phyloP scores from a whole-genome alignment of 2,329 filamentous ascomycete genomes.

The Daldinia sp. region DNA sequence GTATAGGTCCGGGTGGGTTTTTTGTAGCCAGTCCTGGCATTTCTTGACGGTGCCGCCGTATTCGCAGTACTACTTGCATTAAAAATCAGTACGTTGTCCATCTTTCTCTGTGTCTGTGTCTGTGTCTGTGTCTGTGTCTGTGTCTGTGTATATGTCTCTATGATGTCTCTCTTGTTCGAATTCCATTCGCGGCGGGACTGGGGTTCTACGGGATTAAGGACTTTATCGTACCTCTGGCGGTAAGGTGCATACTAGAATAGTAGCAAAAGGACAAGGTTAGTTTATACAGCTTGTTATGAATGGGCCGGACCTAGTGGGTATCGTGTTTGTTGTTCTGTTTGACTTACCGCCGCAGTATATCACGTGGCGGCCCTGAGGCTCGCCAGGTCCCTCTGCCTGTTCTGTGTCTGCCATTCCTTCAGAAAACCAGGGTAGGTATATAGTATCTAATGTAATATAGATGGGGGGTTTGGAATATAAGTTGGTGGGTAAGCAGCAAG shows the following conservation, averaged over 20 bases:
- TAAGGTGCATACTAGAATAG: constrained; percentile 68
- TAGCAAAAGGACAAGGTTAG: constrained; percentile 18
- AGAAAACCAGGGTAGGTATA: neutral
- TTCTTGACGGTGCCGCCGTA: constrained; percentile 97
- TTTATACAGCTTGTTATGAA: constrained; percentile 8
- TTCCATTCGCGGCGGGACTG: constrained; percentile 3
- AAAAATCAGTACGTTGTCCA: constrained; percentile 41
- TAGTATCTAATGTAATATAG: neutral
- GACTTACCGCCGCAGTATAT: constrained; percentile 70
- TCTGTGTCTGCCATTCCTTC: constrained; percentile 67
- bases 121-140: neutral
- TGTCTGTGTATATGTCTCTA: constrained; percentile 8
- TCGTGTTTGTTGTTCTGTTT: constrained; percentile 22
- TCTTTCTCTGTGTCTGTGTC: neutral
- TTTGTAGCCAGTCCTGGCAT: constrained; percentile 94
- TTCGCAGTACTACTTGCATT: constrained; percentile 86
- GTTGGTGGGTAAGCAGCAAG: neutral
- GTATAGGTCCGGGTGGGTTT: constrained; percentile 80
- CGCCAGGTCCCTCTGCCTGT: constrained; percentile 58
- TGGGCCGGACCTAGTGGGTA: constrained; percentile 12
- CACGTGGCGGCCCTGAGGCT: constrained; percentile 65
- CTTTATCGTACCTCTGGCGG: constrained; percentile 69
- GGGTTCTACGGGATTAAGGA: neutral
- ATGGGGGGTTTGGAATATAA: neutral
- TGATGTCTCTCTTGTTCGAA: neutral